Conservation (phyloP, 495 filamentous ascomycete genomes). For the Aspergillus kassunensis region DNA sequence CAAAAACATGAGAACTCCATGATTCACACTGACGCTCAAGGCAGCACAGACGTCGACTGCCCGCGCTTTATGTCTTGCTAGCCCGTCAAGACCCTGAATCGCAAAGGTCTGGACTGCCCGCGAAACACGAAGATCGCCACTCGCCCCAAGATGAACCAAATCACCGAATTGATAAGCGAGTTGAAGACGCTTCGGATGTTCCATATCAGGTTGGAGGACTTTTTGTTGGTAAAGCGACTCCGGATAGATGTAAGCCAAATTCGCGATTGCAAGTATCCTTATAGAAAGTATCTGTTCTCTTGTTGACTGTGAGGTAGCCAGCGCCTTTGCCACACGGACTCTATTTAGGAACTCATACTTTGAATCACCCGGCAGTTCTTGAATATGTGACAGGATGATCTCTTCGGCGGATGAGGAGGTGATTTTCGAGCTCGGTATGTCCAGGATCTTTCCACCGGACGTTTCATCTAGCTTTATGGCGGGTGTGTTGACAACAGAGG, state of each 20-base stretch:
- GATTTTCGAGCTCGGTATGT: conserved; percentile 65
- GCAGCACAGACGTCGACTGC: conserved; percentile 78
- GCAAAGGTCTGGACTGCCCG: conserved; percentile 78
- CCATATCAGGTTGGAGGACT: conserved; percentile 79
- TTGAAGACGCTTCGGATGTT: conserved; percentile 87
- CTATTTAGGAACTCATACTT: conserved; percentile 86
- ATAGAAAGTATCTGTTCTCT: conserved; percentile 76
- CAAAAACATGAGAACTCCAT: conserved; percentile 92
- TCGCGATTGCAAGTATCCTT: conserved; percentile 82
- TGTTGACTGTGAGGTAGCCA: conserved; percentile 59
- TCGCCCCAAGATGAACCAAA: conserved; percentile 70
- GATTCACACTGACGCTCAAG: conserved; percentile 88
- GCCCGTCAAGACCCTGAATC: conserved; percentile 71
- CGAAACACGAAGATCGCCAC: conserved; percentile 63
- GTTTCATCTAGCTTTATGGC: conserved; percentile 34
- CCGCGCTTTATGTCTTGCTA: conserved; percentile 73
- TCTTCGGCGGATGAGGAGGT: conserved; percentile 59
- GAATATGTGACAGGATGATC: conserved; percentile 58
- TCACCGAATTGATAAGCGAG: conserved; percentile 89
- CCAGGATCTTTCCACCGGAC: conserved; percentile 58
- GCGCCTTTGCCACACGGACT: conserved; percentile 72
- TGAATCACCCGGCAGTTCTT: conserved; percentile 64
- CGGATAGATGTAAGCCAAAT: conserved; percentile 81
- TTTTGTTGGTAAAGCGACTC: conserved; percentile 79
- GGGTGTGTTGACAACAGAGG: conserved; percentile 21